These are phyloP conservation scores for Termitomyces sp. DNA, from an alignment of 768 basidiomycete species.

Conservation along the genomic window DNA sequence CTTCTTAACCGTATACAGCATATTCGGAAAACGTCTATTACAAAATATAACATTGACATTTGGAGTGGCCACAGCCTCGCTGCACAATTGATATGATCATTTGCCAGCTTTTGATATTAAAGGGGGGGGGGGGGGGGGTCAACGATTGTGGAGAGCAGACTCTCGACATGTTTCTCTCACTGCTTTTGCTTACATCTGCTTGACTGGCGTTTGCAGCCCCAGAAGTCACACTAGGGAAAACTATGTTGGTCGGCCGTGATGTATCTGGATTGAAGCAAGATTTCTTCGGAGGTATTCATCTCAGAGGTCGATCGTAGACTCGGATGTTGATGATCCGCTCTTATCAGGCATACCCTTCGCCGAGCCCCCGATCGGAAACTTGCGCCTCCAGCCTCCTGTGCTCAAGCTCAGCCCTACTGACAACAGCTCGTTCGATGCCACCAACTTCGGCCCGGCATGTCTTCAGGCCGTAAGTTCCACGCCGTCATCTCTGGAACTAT, in stretches of 20 bases:
- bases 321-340: conserved; percentile 3
- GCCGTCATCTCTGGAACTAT: not conserved
- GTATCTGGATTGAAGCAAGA: conserved; percentile 30
- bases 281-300: conserved; percentile 39
- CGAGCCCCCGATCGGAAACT: conserved; percentile 42
- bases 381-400: conserved; percentile 28
- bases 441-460: conserved; percentile 33
- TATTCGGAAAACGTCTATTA: too few relatives aligned
- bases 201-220: conserved; percentile 20
- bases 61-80: too few relatives aligned
- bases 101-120: not conserved
- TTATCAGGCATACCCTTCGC: conserved; percentile 48
- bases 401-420: conserved; percentile 30
- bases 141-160: not conserved
- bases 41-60: too few relatives aligned
- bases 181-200: conserved; percentile 1
- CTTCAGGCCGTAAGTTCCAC: conserved; percentile 33
- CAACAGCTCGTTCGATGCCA: conserved; percentile 37
- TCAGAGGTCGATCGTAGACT: not conserved
- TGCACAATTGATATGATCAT: not conserved
- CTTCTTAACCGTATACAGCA: too few relatives aligned
- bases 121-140: not conserved
- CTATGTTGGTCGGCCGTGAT: conserved; percentile 30
- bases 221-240: conserved; percentile 31
- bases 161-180: not conserved